Evolutionary conservation across 164 flowering plant genomes (phyloP), one percentile per base, ranked within the genome.

Genomic region (Annona squamosa): DNA sequence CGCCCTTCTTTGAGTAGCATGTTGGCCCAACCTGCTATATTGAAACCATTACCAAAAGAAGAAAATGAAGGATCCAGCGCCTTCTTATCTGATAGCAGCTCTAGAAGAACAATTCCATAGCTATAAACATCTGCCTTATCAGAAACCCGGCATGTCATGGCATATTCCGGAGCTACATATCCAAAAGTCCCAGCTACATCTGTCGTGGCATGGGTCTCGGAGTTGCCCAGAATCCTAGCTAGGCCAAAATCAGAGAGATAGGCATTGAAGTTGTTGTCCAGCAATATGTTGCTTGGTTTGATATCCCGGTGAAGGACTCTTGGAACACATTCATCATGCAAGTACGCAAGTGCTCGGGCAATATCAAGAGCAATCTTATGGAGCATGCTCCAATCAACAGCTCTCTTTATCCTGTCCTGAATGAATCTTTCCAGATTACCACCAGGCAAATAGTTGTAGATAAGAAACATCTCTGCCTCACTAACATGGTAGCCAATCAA

Each of bases 191-290:
- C 98, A 5, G 98, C 98, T 4, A 93, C 98, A 46, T 92, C 97
- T 0, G 98, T 93, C 3, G 98, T 93, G 1, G 98, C 98, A 85
- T 93, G 98, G n/a, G 98, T 93, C 82, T 93, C 98, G 26, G 98
- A 90, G 59, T 90, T 88, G n/a, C 98, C 97, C 48, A 93, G 71
- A 46, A 93, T 90, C 79, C 98, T 78, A 41, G 98, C 94, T 79
- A 93, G 74, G 44, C 98, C 98, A 73, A 93, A 93, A 69, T 93
- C 98, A 4, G 98, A 93, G n/a, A 93, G 79, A 81, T 90, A 90
- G 4, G 98, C 98, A 81, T 88, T 91, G 81, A 77, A 84, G 45
- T 93, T 88, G 61, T 90, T 91, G 65, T 93, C 98, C 80, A 93
- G 73, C 76, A 93, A 77, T 67, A 93, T 93, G 75, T 93, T 93